Percentiles rank a stretch among this genome's conserved stretches.
Evolutionary conservation across 2,329 filamentous ascomycete genomes (phyloP).

Genomic region (Lomentospora prolificans): DNA sequence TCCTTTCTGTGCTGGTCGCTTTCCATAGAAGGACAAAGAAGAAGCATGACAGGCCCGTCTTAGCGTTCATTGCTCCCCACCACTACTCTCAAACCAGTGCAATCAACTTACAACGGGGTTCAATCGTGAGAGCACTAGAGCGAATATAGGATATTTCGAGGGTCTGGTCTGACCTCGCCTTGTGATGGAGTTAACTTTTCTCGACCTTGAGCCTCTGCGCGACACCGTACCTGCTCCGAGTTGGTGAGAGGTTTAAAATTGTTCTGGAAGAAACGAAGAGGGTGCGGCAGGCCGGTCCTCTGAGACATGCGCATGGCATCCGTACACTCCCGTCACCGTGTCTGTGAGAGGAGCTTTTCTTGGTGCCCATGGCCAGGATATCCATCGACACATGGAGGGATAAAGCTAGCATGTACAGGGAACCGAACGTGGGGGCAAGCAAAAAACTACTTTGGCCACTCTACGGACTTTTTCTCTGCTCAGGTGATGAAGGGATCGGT

Average conservation of each 20-base stretch:
- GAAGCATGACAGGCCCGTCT: background rate
- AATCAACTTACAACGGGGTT: background rate
- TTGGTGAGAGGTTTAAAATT: background rate
- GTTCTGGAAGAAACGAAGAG: background rate
- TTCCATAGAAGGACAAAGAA: background rate
- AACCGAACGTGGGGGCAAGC: too few relatives aligned
- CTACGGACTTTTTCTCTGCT: background rate
- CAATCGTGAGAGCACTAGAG: background rate
- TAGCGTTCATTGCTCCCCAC: too few relatives aligned
- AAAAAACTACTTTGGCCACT: too few relatives aligned
- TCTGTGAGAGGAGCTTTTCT: background rate
- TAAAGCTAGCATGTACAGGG: background rate
- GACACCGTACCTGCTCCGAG: background rate
- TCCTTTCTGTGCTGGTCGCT: background rate
- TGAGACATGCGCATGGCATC: too few relatives aligned
- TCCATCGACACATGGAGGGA: too few relatives aligned
- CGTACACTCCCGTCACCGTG: too few relatives aligned
- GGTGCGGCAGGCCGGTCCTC: too few relatives aligned
- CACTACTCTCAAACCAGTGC: background rate
- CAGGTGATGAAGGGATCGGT: background rate
- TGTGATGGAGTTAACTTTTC: background rate
- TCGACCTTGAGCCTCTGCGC: background rate
- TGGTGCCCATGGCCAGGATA: background rate
- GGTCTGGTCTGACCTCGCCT: background rate
- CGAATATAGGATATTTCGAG: background rate